Evolutionary conservation across 1,139 yeast genomes (phyloP).

Genomic region (Sugiyamaella neomexicana): DNA sequence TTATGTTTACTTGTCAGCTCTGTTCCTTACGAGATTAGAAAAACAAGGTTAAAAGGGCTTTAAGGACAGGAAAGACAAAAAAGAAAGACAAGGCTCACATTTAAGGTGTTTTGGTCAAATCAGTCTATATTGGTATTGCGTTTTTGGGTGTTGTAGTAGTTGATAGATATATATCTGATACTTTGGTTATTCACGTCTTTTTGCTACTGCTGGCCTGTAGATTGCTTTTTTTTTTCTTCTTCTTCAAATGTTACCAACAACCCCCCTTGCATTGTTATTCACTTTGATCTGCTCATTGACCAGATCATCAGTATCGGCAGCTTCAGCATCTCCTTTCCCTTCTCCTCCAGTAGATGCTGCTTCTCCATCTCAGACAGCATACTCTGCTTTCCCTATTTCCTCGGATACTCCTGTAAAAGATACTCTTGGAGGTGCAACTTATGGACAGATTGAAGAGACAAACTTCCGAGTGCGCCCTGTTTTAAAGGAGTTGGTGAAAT

Average conservation of each 20-base stretch:
- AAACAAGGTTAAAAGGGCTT: background rate
- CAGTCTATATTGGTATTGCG: no score
- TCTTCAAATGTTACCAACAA: background rate
- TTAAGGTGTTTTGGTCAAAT: background rate
- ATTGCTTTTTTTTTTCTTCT: background rate
- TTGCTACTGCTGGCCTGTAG: no score
- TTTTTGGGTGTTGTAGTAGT: no score
- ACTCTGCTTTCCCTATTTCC: slow-evolving; percentile 2
- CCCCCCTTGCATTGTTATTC: background rate
- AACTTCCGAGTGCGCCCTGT: slow-evolving; percentile 55
- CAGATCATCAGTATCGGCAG: background rate
- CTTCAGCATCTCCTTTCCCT: slow-evolving; percentile 13
- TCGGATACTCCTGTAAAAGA: slow-evolving; percentile 34
- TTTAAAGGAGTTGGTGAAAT: slow-evolving; percentile 52
- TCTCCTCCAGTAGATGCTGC: slow-evolving; percentile 9
- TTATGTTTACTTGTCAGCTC: background rate
- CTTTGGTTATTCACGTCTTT: no score
- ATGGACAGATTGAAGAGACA: slow-evolving; percentile 52
- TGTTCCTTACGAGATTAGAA: background rate
- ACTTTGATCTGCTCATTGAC: background rate
- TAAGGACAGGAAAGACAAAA: no score
- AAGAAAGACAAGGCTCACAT: background rate
- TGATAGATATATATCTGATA: no score
- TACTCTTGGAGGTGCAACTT: slow-evolving; percentile 52
- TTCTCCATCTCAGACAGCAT: slow-evolving; percentile 16